Percentiles rank a stretch among this genome's conserved stretches.
Conservation (phyloP, 202 grass and related monocot genomes). For the Schoenoplectus triqueter region DNA sequence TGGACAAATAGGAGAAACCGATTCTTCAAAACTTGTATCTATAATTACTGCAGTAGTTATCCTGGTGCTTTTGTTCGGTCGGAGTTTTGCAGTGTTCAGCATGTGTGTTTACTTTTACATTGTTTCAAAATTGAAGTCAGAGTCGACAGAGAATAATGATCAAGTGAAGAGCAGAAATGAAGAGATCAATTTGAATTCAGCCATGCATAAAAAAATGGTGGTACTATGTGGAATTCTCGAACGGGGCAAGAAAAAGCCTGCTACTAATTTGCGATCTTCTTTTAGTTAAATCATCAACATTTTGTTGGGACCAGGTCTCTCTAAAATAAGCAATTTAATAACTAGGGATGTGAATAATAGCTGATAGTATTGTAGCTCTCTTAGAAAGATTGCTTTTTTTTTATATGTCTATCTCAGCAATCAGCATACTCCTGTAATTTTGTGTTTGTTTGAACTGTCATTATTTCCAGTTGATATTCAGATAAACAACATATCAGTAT, state of each 20-base stretch:
- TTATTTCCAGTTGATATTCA: background rate
- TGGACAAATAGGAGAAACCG: background rate
- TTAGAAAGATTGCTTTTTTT: background rate
- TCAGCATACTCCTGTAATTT: too few relatives aligned
- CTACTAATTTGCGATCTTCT: background rate
- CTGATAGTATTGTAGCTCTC: background rate
- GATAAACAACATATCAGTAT: too few relatives aligned
- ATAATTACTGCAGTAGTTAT: background rate
- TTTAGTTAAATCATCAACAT: background rate
- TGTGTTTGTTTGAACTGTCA: background rate
- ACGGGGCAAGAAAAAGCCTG: conserved; percentile 16
- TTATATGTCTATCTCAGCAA: background rate
- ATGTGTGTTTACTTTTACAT: conserved; percentile 32
- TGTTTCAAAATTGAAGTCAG: conserved; percentile 17
- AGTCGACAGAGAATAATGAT: background rate
- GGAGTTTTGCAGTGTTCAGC: conserved; percentile 19
- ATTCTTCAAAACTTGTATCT: background rate
- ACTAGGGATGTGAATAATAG: background rate
- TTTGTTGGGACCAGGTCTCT: too few relatives aligned
- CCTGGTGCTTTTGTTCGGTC: conserved; percentile 27
- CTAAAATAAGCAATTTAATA: too few relatives aligned
- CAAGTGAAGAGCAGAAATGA: conserved; percentile 15
- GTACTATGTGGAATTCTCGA: conserved; percentile 29
- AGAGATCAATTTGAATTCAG: conserved; percentile 26
- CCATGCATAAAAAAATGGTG: conserved; percentile 23